Evolutionary conservation across 2,329 filamentous ascomycete genomes (phyloP), one percentile per base, ranked within the genome.

Genomic region (Aspergillus puulaauensis): DNA sequence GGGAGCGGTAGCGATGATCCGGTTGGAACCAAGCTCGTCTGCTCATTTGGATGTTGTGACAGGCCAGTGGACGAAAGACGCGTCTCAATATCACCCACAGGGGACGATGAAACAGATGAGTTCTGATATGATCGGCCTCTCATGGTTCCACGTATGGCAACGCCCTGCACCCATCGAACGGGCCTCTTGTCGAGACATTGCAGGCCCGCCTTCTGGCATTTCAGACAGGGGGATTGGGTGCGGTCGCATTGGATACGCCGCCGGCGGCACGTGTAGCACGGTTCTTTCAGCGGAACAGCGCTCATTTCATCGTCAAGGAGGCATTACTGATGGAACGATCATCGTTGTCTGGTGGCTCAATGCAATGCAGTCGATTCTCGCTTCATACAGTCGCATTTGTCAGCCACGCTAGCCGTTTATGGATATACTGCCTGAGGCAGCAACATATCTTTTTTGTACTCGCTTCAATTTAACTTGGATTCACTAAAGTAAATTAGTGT

Each of bases 201-300:
- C 8, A 74, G 31, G 3, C 70, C 72, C 9, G 67, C 66, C 40
- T 70, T 73, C 39, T 65, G 48, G 47, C 72, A 75, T 63, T 75
- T 75, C 24, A 50, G 54, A 49, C 72, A 75, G 6, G 72, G 72
- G 1, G 54, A 49, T 14, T 61, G 53, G 5, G 68, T 63, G 51
- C 62, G 68, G 52, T 73, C 70, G 57, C 72, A 75, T 60, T 73
- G 69, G 44, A 75, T 68, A 51, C 67, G 72, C 45, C 72, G 69
- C 5, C 64, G 70, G 23, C 71, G 70, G 59, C 72, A 75, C 23
- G 72, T 75, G 58, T 72, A 75, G 57, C 72, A 75, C 3, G 66
- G 40, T 9, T 60, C 52, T 37, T 6, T 6, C 1, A 37, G 5
- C 15, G 35, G 35, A n/a, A n/a, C 7, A 37, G 35, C 12, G 15